Evolutionary conservation across 352 stramenopile genomes (phyloP).

Genomic region (Phytopythium oedochilum): DNA sequence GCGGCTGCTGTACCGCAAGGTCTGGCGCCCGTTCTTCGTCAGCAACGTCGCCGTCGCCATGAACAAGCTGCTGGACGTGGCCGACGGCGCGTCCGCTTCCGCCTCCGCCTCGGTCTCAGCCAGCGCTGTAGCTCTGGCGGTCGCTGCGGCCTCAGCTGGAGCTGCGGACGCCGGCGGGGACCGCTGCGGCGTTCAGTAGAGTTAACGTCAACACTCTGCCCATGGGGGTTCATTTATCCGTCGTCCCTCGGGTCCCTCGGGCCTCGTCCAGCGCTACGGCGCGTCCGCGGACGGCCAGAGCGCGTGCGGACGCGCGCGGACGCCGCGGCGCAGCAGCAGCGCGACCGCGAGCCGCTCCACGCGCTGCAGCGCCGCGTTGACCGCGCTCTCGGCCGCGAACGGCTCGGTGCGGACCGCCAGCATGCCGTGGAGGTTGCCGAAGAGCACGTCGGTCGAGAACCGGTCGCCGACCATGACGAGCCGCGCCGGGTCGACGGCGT

Average conservation of each 20-base stretch:
- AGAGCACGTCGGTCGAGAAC: conserved; percentile 96
- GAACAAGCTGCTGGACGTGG: conserved; percentile 52
- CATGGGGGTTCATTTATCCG: neutral
- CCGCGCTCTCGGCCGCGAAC: conserved; percentile 57
- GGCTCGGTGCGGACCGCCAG: conserved; percentile 94
- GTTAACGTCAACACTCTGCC: neutral
- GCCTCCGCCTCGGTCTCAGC: conserved; percentile 6
- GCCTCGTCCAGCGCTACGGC: neutral
- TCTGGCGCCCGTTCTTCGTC: conserved; percentile 83
- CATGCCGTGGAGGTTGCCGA: conserved; percentile 95
- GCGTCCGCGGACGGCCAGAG: conserved; percentile 20
- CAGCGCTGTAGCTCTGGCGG: too few relatives aligned
- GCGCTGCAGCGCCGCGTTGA: conserved; percentile 67
- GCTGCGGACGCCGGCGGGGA: too few relatives aligned
- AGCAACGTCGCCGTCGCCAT: conserved; percentile 72
- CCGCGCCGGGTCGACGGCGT: conserved; percentile 52
- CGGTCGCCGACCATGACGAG: conserved; percentile 97
- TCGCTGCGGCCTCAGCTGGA: too few relatives aligned
- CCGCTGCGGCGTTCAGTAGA: neutral
- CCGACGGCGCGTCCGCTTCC: neutral
- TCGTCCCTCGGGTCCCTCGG: neutral
- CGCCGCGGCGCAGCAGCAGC: conserved; percentile 36
- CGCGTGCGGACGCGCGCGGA: conserved; percentile 36
- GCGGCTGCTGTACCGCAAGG: conserved; percentile 78
- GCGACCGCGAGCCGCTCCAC: conserved; percentile 59